These are phyloP conservation scores for Trapa incisa DNA, from an alignment of 345 rosid genomes.

Conservation along the genomic window DNA sequence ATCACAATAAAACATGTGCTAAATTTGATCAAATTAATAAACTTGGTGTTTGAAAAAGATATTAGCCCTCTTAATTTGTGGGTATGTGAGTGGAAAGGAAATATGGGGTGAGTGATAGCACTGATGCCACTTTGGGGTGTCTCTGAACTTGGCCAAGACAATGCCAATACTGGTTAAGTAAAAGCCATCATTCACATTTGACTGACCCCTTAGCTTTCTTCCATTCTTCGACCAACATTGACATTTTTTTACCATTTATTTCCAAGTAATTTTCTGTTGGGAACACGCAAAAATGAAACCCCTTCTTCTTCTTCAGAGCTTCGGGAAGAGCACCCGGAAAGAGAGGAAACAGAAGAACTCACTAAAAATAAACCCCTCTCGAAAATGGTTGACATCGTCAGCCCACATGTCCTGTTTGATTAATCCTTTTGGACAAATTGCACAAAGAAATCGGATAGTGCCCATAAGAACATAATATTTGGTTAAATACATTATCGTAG, in stretches of 20 bases:
- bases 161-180: background rate
- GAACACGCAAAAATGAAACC: slow-evolving; percentile 2
- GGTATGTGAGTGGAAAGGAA: background rate
- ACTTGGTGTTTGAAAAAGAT: too few species aligned
- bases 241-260: too few species aligned
- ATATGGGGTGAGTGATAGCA: background rate
- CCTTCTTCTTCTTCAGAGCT: background rate
- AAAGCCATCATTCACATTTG: background rate
- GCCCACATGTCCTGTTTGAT: too few species aligned
- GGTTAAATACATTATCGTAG: too few species aligned
- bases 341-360: background rate
- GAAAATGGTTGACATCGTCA: background rate
- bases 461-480: too few species aligned
- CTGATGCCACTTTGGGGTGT: background rate
- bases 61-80: too few species aligned
- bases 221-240: too few species aligned
- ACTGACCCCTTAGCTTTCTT: background rate
- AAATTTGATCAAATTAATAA: too few species aligned
- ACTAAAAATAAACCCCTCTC: background rate
- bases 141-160: background rate
- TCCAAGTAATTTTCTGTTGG: background rate
- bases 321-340: background rate
- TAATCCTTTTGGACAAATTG: too few species aligned
- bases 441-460: too few species aligned
- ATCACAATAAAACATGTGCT: too few species aligned